Percentiles rank a stretch among this genome's conserved stretches.
These are phyloP conservation scores for Kwoniella botswanensis DNA, from an alignment of 768 basidiomycete genomes.

Conservation along the genomic window DNA sequence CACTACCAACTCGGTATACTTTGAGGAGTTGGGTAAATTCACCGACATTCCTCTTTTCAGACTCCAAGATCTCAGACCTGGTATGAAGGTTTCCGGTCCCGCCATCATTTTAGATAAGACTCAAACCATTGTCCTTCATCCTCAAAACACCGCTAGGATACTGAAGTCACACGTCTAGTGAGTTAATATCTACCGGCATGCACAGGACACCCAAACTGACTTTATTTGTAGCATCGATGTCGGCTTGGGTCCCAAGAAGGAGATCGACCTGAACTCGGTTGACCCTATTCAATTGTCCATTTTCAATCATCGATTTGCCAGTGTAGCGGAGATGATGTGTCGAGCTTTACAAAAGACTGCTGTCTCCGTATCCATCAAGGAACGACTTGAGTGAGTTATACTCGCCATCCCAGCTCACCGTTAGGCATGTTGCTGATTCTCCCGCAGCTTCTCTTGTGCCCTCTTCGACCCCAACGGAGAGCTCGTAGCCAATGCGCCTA, in stretches of 20 bases:
- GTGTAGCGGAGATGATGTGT: constrained; percentile 91
- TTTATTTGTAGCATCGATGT: constrained; percentile 37
- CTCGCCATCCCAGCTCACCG: too few species aligned
- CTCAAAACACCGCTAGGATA: constrained; percentile 39
- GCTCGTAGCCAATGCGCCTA: constrained; percentile 38
- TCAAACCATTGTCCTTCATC: constrained; percentile 86
- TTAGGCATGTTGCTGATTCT: too few species aligned
- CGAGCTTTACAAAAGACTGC: constrained; percentile 86
- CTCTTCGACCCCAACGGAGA: constrained; percentile 30
- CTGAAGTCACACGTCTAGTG: constrained; percentile 39
- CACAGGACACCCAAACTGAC: too few species aligned
- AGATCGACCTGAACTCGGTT: constrained; percentile 33
- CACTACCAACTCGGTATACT: constrained; percentile 37
- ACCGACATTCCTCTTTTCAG: constrained; percentile 35
- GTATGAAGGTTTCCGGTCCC: constrained; percentile 65
- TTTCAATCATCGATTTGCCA: constrained; percentile 97
- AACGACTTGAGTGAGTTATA: constrained; percentile 75
- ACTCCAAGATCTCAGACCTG: constrained; percentile 34
- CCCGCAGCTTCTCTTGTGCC: constrained; percentile 36
- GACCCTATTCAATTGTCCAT: constrained; percentile 70
- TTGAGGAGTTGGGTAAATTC: constrained; percentile 38
- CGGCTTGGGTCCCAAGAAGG: constrained; percentile 42
- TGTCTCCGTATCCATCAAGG: constrained; percentile 96
- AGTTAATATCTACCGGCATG: not conserved
- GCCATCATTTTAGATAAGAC: constrained; percentile 95